A percentile compares a stretch with the other conserved stretches of the same genome.
phyloP scores from a whole-genome alignment of 2,329 filamentous ascomycete species.

The Fusarium avenaceum region DNA sequence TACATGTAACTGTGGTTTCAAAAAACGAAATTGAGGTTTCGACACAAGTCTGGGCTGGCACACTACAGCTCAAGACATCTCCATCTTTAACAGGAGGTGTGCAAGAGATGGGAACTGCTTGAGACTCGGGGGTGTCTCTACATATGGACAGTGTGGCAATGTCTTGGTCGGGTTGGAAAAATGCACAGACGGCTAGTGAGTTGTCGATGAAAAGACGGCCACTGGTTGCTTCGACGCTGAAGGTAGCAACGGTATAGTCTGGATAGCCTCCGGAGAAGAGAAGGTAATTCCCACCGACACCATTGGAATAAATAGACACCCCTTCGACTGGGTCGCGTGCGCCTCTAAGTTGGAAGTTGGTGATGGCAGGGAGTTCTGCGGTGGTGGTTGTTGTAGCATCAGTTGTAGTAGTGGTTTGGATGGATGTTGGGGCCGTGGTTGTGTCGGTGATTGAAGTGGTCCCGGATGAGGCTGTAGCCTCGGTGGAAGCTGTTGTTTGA shows the following conservation, averaged over 20 bases:
- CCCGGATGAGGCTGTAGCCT: not conserved
- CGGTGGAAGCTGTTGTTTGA: too few species aligned
- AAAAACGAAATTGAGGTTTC: not conserved
- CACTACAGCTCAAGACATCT: constrained; percentile 2
- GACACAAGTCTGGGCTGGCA: not conserved
- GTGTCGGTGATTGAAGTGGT: not conserved
- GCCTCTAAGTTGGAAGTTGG: not conserved
- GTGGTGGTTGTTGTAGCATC: not conserved
- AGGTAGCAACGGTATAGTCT: not conserved
- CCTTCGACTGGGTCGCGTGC: not conserved
- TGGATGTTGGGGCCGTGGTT: not conserved
- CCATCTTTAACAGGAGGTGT: not conserved
- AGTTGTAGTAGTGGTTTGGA: not conserved
- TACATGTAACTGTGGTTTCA: not conserved
- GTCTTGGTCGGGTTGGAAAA: not conserved
- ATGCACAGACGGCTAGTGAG: not conserved
- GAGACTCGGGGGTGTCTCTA: not conserved
- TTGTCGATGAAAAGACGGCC: not conserved
- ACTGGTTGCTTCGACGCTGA: not conserved
- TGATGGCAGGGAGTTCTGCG: not conserved
- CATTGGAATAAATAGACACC: not conserved
- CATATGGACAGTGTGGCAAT: not conserved
- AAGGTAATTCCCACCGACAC: not conserved
- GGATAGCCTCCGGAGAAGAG: not conserved
- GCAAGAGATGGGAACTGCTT: not conserved